Conservation (phyloP, 1,284 basidiomycete genomes). For the Thelephora terrestris region DNA sequence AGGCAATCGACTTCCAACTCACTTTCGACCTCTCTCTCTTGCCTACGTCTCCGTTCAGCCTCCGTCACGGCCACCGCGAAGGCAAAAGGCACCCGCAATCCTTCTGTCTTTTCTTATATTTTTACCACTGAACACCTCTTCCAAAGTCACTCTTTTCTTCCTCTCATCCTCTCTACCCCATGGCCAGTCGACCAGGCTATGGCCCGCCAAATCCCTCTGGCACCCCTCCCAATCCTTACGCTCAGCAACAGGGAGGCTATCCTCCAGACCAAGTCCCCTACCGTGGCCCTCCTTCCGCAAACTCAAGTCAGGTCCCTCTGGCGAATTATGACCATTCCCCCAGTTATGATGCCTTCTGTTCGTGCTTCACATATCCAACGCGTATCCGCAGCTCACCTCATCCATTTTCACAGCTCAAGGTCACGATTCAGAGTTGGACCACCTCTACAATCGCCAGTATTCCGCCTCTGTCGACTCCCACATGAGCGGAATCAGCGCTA, state of each 20-base stretch:
- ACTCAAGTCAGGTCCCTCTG: conserved; percentile 46
- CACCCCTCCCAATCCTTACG: conserved; percentile 26
- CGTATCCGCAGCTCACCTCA: conserved; percentile 3
- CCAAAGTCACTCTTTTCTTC: conserved; percentile 10
- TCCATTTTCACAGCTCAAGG: conserved; percentile 7
- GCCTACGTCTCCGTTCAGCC: conserved; percentile 6
- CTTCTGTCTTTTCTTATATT: conserved; percentile 6
- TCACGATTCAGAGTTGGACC: conserved; percentile 13
- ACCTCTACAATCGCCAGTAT: conserved; percentile 19
- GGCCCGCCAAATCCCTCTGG: conserved; percentile 17
- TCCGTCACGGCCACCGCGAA: conserved; percentile 11
- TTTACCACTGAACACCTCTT: conserved; percentile 1
- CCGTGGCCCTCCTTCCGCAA: conserved; percentile 32
- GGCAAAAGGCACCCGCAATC: conserved; percentile 12
- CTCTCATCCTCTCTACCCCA: conserved; percentile 10
- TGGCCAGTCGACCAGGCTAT: conserved; percentile 30
- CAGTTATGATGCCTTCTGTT: conserved; percentile 23
- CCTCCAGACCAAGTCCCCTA: conserved; percentile 21
- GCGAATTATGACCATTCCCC: conserved; percentile 36
- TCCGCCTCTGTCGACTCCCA: conserved; percentile 29
- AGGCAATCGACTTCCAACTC: conserved; percentile 5
- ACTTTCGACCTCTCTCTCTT: conserved; percentile 7
- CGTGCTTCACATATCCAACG: conserved; percentile 10
- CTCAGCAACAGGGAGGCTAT: conserved; percentile 14
- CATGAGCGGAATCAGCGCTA: conserved; percentile 28